A percentile compares a stretch with the other conserved stretches of the same genome.
Evolutionary conservation across 805 yeast species (phyloP).

Genomic region (Kluyveromyces starmeri): DNA sequence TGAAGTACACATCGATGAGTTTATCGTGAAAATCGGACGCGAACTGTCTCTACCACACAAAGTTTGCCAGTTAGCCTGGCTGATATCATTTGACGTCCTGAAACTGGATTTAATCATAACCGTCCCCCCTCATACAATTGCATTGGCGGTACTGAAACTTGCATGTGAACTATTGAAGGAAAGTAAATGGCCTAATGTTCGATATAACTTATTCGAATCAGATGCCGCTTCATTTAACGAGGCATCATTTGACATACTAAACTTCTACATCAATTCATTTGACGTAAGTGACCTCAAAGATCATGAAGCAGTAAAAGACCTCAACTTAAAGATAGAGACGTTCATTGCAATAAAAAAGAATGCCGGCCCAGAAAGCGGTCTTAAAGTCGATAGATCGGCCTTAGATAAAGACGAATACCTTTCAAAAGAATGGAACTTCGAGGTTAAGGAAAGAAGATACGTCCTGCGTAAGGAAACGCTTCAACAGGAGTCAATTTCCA

Average conservation of each 20-base stretch:
- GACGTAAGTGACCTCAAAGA: conserved; percentile 42
- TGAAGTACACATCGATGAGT: conserved; percentile 47
- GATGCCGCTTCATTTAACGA: conserved; percentile 32
- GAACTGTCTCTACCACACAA: conserved; percentile 38
- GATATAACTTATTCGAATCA: conserved; percentile 23
- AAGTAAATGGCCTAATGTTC: conserved; percentile 14
- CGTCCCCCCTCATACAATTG: conserved; percentile 68
- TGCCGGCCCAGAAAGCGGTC: conserved; percentile 31
- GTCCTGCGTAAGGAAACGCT: conserved; percentile 30
- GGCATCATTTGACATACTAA: conserved; percentile 48
- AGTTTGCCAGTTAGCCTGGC: conserved; percentile 55
- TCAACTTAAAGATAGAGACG: conserved; percentile 29
- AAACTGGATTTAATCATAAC: conserved; percentile 60
- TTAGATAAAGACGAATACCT: conserved; percentile 40
- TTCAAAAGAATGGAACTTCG: conserved; percentile 28
- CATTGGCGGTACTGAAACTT: conserved; percentile 57
- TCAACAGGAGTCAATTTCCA: background rate
- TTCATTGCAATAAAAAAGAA: conserved; percentile 38
- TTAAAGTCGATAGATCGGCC: conserved; percentile 20
- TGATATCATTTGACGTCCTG: conserved; percentile 64
- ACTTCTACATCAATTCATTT: conserved; percentile 51
- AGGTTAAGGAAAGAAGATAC: conserved; percentile 42
- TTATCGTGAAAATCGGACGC: conserved; percentile 53
- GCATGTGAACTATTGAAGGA: conserved; percentile 40
- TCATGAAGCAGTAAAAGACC: conserved; percentile 1